phyloP scores from a whole-genome alignment of 805 yeast species.

The Groenewaldozyma salmanticensis region DNA sequence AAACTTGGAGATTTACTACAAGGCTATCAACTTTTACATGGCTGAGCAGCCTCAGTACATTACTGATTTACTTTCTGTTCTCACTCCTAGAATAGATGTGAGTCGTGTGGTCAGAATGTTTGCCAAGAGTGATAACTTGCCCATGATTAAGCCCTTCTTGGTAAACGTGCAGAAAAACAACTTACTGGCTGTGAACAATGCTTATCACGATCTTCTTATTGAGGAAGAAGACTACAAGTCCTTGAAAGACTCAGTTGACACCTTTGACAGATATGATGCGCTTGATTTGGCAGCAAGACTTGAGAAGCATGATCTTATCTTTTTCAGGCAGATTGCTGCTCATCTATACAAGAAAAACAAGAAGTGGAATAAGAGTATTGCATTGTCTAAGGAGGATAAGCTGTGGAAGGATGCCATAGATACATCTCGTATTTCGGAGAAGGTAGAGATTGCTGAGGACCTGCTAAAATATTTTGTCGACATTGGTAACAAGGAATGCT shows the following conservation, averaged over 20 bases:
- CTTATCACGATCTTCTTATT: conserved; percentile 88
- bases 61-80: conserved; percentile 73
- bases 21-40: conserved; percentile 91
- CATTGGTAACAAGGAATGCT: conserved; percentile 92
- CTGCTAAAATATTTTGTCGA: conserved; percentile 86
- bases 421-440: conserved; percentile 78
- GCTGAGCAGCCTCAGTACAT: conserved; percentile 84
- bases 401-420: conserved; percentile 91
- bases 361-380: conserved; percentile 84
- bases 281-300: conserved; percentile 85
- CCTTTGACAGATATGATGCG: conserved; percentile 85
- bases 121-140: conserved; percentile 90
- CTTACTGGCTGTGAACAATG: conserved; percentile 83
- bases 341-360: conserved; percentile 86
- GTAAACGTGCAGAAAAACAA: conserved; percentile 86
- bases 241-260: conserved; percentile 74
- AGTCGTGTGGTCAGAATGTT: conserved; percentile 92
- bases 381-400: conserved; percentile 82
- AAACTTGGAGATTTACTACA: conserved; percentile 92
- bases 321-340: conserved; percentile 95
- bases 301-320: conserved; percentile 82
- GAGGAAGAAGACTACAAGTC: conserved; percentile 96
- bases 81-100: conserved; percentile 84
- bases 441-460: conserved; percentile 78
- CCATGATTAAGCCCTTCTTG: conserved; percentile 90